Percentiles rank a stretch among this genome's conserved stretches.
phyloP scores from a whole-genome alignment of 495 filamentous ascomycete species.

The Corynascus novoguineensis region DNA sequence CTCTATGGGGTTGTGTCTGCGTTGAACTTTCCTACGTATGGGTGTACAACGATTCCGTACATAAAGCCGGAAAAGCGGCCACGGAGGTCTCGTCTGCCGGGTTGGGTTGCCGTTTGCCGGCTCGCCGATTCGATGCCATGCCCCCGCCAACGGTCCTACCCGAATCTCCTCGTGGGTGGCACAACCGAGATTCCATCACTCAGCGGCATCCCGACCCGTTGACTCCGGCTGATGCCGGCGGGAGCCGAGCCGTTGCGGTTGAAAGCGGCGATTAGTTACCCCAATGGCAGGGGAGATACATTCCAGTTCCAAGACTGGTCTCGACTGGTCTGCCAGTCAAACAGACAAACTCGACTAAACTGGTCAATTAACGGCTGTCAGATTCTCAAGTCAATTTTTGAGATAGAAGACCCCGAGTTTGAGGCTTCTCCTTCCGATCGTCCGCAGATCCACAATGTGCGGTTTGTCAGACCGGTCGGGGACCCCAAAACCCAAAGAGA shows the following conservation, averaged over 20 bases:
- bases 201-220: not conserved
- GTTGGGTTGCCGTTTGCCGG: not conserved
- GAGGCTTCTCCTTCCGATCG: not conserved
- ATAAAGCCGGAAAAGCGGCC: too few species aligned
- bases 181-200: not conserved
- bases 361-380: not conserved
- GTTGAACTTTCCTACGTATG: slow-evolving; percentile 33
- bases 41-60: too few species aligned
- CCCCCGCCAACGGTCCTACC: not conserved
- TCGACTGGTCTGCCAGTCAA: too few species aligned
- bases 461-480: not conserved
- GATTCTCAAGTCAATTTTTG: not conserved
- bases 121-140: not conserved
- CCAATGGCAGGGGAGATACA: not conserved
- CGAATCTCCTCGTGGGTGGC: not conserved
- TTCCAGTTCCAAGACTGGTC: not conserved
- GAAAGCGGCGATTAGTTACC: not conserved
- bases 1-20: slow-evolving; percentile 61
- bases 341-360: too few species aligned
- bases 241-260: slow-evolving; percentile 12
- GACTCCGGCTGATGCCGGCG: slow-evolving; percentile 5
- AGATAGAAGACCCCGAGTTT: not conserved
- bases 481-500: too few species aligned
- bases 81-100: too few species aligned
- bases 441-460: slow-evolving; percentile 2